Evolutionary conservation across 2,329 filamentous ascomycete genomes (phyloP), one percentile per base, ranked within the genome.

Genomic region (Claviceps citrina): DNA sequence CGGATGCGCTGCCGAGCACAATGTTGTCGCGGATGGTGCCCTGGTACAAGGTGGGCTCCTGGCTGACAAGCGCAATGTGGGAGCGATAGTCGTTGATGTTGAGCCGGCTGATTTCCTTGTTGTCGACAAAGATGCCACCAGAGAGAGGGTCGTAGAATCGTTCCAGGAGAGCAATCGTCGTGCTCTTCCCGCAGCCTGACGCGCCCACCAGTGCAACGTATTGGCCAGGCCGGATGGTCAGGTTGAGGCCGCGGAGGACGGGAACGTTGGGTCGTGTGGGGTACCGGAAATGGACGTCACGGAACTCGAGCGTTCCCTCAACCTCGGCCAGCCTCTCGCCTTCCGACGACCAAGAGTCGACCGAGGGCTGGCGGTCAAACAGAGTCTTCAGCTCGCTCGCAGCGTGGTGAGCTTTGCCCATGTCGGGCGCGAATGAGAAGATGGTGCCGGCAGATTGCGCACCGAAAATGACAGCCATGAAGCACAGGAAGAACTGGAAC

Each of bases 31-130:
- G 75, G 52, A 98, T 84, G 0, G 81, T 87, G 32, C 89, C 91
- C 58, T 93, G 86, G 61, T 95, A 98, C 0, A 98, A 65, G 0
- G 89, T 94, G 0, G 91, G 89, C 57, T 96, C 91, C 56, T 96
- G 91, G 26, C 81, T 86, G 12, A 98, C 89, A 8, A 98, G 78
- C 0, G 89, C 81, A 46, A 96, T 73, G 57, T 79, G 76, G 15
- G 72, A 78, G 39, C 91, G 80, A 63, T 95, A 95, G 41, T 87
- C 77, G 59, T 84, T 86, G 53, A 94, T 68, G 52, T 93, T 89
- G 36, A 95, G 67, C 9, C 68, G 70, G 44, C 76, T 80, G 51
- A 96, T 84, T 46, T 94, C 84, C 46, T 78, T 75, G 41, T 78
- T 84, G 52, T 96, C 89, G 15, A 96, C 69, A 43, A 76, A 84